Conservation (phyloP, 345 rosid species). For the Eucalyptus cloeziana region DNA sequence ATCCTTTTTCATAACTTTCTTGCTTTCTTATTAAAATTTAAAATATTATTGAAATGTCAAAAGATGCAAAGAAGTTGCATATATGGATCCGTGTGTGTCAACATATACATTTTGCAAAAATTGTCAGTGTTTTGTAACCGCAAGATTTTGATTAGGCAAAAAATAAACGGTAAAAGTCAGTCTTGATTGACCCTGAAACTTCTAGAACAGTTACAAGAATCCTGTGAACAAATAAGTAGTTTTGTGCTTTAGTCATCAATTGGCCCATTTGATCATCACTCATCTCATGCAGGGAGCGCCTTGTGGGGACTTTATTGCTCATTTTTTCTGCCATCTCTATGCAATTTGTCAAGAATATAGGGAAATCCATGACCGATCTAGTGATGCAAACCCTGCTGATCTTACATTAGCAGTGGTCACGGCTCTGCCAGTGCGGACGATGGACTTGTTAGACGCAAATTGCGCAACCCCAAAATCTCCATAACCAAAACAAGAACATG, state of each 20-base stretch:
- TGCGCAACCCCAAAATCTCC: too few species aligned
- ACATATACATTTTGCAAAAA: not conserved
- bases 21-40: not conserved
- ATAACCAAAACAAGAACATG: too few species aligned
- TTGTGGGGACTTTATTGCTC: constrained; percentile 69
- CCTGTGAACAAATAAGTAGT: not conserved
- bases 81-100: not conserved
- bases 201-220: not conserved
- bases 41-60: not conserved
- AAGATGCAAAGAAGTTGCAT: not conserved
- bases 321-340: constrained; percentile 80
- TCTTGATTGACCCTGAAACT: not conserved
- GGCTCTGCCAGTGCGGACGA: constrained; percentile 43
- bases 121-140: not conserved
- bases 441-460: constrained; percentile 32
- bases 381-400: constrained; percentile 15
- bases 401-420: constrained; percentile 33
- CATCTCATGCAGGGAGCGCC: constrained; percentile 60
- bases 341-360: constrained; percentile 88
- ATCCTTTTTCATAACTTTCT: not conserved
- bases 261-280: not conserved
- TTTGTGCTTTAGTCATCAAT: not conserved
- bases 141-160: not conserved
- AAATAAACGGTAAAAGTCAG: not conserved
- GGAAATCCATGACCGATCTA: constrained; percentile 56